Percentiles rank a stretch among this genome's conserved stretches.
phyloP scores from a whole-genome alignment of 345 rosid species.

The Noccaea caerulescens region DNA sequence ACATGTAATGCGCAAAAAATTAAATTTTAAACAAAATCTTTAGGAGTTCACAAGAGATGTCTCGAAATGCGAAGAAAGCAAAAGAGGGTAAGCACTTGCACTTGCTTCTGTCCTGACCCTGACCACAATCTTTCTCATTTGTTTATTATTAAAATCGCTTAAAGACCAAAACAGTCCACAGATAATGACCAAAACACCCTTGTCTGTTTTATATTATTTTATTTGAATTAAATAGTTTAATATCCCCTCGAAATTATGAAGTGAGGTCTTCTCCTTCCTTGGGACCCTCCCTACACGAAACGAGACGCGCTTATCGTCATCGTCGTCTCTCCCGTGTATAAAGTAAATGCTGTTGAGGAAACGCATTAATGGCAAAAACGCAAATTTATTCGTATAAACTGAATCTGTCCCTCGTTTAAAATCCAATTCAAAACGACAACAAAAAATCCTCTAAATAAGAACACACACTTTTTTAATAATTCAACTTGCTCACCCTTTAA shows the following conservation, averaged over 20 bases:
- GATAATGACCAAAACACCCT: constrained; percentile 39
- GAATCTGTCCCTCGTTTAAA: constrained; percentile 5
- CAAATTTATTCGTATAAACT: constrained; percentile 31
- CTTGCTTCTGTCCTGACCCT: constrained; percentile 42
- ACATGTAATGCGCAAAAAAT: background rate
- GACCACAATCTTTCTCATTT: constrained; percentile 38
- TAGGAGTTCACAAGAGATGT: constrained; percentile 43
- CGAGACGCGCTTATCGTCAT: constrained; percentile 44
- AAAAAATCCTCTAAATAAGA: background rate
- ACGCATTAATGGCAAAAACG: constrained; percentile 27
- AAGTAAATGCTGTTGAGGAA: constrained; percentile 40
- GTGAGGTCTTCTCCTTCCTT: constrained; percentile 45
- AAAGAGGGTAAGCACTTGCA: constrained; percentile 43
- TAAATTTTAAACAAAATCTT: background rate
- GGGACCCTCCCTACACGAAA: constrained; percentile 39
- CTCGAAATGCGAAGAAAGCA: constrained; percentile 42
- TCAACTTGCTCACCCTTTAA: constrained; percentile 36
- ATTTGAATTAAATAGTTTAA: background rate
- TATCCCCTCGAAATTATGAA: constrained; percentile 19
- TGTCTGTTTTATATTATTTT: background rate
- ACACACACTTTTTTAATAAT: constrained; percentile 19
- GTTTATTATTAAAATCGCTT: constrained; percentile 14
- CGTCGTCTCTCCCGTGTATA: constrained; percentile 46
- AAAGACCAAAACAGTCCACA: constrained; percentile 19
- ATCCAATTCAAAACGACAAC: background rate